These are phyloP conservation scores for Mucor ambiguus DNA, from an alignment of 371 early-diverging fungal genomes.

Conservation along the genomic window DNA sequence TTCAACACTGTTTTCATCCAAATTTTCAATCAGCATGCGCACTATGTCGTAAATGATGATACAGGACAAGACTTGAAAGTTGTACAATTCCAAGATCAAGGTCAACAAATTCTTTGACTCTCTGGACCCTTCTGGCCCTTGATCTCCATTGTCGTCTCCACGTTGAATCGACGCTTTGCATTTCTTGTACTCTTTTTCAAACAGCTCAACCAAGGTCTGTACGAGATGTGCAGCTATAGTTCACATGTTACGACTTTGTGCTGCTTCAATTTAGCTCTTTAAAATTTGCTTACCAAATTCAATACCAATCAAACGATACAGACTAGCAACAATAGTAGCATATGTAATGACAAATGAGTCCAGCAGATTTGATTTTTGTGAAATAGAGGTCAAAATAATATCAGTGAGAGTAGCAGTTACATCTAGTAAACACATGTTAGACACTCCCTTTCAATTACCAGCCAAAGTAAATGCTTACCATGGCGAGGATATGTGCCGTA, in stretches of 20 bases:
- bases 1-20: conserved; percentile 87
- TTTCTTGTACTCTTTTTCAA: conserved; percentile 50
- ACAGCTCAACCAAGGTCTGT: conserved; percentile 81
- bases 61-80: conserved; percentile 86
- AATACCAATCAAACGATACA: conserved; percentile 82
- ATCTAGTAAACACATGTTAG: conserved; percentile 45
- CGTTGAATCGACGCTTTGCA: conserved; percentile 31
- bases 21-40: conserved; percentile 62
- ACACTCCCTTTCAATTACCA: conserved; percentile 1
- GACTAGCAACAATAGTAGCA: conserved; percentile 81
- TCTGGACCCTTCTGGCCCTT: conserved; percentile 57
- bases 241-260: not conserved
- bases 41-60: conserved; percentile 88
- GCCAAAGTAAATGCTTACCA: conserved; percentile 46
- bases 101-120: conserved; percentile 81
- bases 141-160: conserved; percentile 45
- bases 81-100: conserved; percentile 85
- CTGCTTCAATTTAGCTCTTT: not conserved
- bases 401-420: conserved; percentile 85
- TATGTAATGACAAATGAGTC: conserved; percentile 90
- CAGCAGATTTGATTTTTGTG: conserved; percentile 79
- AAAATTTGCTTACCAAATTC: conserved; percentile 69
- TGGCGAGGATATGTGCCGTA: conserved; percentile 83
- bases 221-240: conserved; percentile 77
- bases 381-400: conserved; percentile 73